Evolutionary conservation across 2,329 filamentous ascomycete genomes (phyloP), one percentile per base, ranked within the genome.

Genomic region (Magnaporthiopsis rhizophila): DNA sequence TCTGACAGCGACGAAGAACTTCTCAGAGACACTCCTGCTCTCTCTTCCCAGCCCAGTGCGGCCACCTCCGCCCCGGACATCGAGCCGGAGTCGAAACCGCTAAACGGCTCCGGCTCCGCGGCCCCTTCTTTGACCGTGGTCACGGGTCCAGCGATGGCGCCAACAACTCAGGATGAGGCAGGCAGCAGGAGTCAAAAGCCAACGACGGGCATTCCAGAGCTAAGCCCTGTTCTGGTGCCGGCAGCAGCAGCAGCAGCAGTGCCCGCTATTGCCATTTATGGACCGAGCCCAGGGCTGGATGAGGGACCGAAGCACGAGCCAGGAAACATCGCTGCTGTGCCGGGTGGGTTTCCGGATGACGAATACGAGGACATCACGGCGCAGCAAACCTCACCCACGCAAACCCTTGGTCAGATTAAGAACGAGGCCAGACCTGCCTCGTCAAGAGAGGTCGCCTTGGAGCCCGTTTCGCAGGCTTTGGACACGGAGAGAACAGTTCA

Each of bases 281-380:
- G 79, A 3, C 78, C 82, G 59, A 63, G 62, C 21, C 53, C 56
- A 18, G 0, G 83, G 21, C 69, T 69, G 24, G 65, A 69, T 18
- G 66, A 71, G 57, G 62, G 58, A 26, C 65, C 58, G 56, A 24
- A 50, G 6, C n/a, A 61, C 50, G 59, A 61, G 34, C 62, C 68
- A 32, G 70, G 67, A 9, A 65, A 65, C 70, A 73, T 65, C 3
- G 36, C 15, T 71, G 78, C 79, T 57, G 74, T 88, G 21, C 87
- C 88, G 11, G 87, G 87, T 9, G 81, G 80, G 0, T 90, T 87
- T 67, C 85, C 85, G 1, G 72, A 74, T 6, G 77, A 80, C 2
- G 74, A 76, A 12, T 71, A 73, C 30, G 57, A 32, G 6, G n/a
- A 18, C 7, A 32, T 34, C 30, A 15, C 38, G 15, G 11, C 36